These are phyloP conservation scores for Hymenoscyphus linearis DNA, from an alignment of 2,329 filamentous ascomycete genomes.

Conservation along the genomic window DNA sequence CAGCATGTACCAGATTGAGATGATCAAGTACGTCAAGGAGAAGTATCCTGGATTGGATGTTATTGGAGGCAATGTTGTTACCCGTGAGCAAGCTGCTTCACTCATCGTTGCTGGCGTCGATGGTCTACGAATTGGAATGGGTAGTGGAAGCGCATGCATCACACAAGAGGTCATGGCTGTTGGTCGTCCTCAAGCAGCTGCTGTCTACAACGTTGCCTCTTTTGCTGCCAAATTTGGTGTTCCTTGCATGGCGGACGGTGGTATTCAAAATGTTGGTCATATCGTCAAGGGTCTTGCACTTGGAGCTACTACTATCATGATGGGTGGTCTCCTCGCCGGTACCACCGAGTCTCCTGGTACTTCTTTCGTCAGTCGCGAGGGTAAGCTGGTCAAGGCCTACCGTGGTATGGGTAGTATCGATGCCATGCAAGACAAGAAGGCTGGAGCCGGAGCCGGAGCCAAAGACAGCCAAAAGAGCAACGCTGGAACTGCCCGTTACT, in stretches of 20 bases:
- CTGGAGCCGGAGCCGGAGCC: constrained; percentile 72
- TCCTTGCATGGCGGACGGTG: constrained; percentile 95
- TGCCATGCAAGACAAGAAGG: constrained; percentile 99
- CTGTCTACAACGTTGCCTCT: constrained; percentile 81
- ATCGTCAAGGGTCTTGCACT: constrained; percentile 97
- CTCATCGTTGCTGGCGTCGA: constrained; percentile 93
- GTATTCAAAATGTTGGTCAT: constrained; percentile 97
- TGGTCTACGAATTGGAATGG: constrained; percentile 97
- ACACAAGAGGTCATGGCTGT: constrained; percentile 99
- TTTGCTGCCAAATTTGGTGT: constrained; percentile 94
- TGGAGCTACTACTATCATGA: constrained; percentile 95
- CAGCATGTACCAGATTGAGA: constrained; percentile 97
- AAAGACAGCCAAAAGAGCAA: constrained; percentile 77
- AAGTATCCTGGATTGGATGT: constrained; percentile 84
- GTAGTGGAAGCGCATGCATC: constrained; percentile 95
- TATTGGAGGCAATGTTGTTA: constrained; percentile 98
- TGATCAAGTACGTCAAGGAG: constrained; percentile 94
- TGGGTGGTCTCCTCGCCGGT: constrained; percentile 95
- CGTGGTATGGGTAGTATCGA: constrained; percentile 98
- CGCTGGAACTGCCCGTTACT: constrained; percentile 95
- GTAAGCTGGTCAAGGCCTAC: constrained; percentile 98
- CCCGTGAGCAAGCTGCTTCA: constrained; percentile 86
- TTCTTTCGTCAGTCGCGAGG: constrained; percentile 92
- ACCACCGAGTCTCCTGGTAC: constrained; percentile 96
- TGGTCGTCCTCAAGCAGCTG: constrained; percentile 88